Evolutionary conservation across 2,329 filamentous ascomycete genomes (phyloP).

Genomic region (Aspergillus terreus): DNA sequence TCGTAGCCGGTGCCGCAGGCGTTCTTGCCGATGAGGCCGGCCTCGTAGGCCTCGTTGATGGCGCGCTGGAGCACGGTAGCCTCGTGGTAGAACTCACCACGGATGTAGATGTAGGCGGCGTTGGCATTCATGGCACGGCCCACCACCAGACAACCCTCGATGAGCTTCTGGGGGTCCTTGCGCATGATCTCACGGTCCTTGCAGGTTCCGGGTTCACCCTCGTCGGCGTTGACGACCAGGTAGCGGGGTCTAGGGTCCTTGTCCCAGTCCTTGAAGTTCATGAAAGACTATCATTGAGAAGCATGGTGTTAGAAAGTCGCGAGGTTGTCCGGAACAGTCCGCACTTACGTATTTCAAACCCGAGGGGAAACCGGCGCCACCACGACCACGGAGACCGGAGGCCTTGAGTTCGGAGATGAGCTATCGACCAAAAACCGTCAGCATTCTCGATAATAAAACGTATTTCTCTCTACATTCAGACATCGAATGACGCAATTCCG

Average conservation of each 20-base stretch:
- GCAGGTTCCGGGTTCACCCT: slow-evolving; percentile 97
- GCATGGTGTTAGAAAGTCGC: neutral
- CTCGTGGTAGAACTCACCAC: slow-evolving; percentile 96
- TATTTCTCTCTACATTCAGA: neutral
- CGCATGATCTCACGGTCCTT: slow-evolving; percentile 99
- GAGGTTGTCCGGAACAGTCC: no score
- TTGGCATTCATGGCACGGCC: slow-evolving; percentile 98
- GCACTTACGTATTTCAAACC: slow-evolving; percentile 93
- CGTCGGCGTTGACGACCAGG: slow-evolving; percentile 95
- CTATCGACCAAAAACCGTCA: slow-evolving; percentile 39
- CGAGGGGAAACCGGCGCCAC: slow-evolving; percentile 95
- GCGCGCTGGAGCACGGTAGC: slow-evolving; percentile 88
- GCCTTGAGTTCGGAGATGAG: slow-evolving; percentile 97
- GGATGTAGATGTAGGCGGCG: slow-evolving; percentile 98
- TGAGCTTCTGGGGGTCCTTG: slow-evolving; percentile 98
- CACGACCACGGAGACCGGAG: slow-evolving; percentile 89
- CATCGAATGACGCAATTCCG: neutral
- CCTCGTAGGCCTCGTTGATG: slow-evolving; percentile 96
- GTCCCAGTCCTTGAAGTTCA: slow-evolving; percentile 99
- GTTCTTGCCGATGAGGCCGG: slow-evolving; percentile 95
- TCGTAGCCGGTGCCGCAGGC: slow-evolving; percentile 95
- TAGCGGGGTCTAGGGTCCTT: slow-evolving; percentile 96
- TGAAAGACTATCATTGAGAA: slow-evolving; percentile 71
- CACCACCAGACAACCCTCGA: slow-evolving; percentile 94
- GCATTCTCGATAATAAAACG: slow-evolving; percentile 9